Evolutionary conservation across 345 rosid genomes (phyloP), one percentile per base, ranked within the genome.

Genomic region (Fremontodendron californicum): DNA sequence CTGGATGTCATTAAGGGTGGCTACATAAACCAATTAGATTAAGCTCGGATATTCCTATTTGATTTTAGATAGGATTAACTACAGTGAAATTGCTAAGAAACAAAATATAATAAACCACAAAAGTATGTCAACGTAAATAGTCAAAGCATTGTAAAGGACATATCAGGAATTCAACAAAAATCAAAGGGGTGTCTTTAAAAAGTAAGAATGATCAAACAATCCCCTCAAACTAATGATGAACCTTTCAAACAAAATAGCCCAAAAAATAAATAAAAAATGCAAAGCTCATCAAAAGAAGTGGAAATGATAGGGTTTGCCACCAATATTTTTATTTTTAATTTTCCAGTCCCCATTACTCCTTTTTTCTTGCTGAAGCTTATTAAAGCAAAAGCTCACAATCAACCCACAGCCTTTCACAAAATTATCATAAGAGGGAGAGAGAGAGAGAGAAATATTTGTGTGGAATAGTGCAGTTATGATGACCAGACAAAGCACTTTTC

Each of bases 401-500:
- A 84, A 86, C 71, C 79, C 78, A 74, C 82, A 69, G 71, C 69
- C 80, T 76, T 82, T 79, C 78, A 18, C 29, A 40, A 84, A 81
- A 71, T 74, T 25, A 74, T 29, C 85, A 78, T 86, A 66, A 87
- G 88, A 87, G 88, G 92, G 60, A 78, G 87, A 72, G 83, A 69
- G 72, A 27, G 16, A 12, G 13, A 60, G n/a, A n/a, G 76, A 54
- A 62, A 51, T 48, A 21, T 33, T 48, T 67, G 48, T 58, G 29
- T 79, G 80, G 73, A 71, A 79, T 46, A 78, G 79, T 74, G 83
- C 75, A 84, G 81, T 75, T 78, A 82, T 77, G 93, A 87, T 87
- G 90, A 87, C 82, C 85, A 82, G 84, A 80, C 84, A 87, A 84
- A 83, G 81, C 93, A 88, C 90, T 87, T 87, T 82, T 74, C 73